These are phyloP conservation scores for Sphagnum tenellum DNA, from an alignment of 225 moss, liverwort and hornwort species.

Conservation along the genomic window DNA sequence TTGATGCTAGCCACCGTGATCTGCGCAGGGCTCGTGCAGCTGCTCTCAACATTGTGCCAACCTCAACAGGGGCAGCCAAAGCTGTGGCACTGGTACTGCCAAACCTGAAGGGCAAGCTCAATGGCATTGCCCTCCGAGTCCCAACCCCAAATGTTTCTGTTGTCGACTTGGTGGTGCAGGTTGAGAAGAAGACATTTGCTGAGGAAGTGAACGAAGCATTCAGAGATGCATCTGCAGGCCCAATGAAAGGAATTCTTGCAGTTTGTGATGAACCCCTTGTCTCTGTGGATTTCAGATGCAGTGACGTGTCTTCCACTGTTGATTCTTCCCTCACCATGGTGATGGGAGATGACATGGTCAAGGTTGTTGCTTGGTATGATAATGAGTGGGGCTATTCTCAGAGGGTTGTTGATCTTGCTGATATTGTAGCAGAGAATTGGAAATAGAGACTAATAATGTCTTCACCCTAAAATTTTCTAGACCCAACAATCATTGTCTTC, in stretches of 20 bases:
- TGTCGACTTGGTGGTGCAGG: constrained; percentile 40
- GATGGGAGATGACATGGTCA: constrained; percentile 58
- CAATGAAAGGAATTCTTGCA: constrained; percentile 34
- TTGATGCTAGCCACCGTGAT: constrained; percentile 53
- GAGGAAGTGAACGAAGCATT: constrained; percentile 44
- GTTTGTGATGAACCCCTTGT: constrained; percentile 48
- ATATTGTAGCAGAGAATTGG: constrained; percentile 35
- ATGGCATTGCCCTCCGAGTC: constrained; percentile 48
- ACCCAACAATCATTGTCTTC: no score
- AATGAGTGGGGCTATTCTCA: constrained; percentile 61
- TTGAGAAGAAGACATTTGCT: constrained; percentile 36
- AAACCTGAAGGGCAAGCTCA: constrained; percentile 46
- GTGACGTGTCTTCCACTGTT: constrained; percentile 44
- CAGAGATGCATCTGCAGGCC: constrained; percentile 29
- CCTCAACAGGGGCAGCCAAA: constrained; percentile 49
- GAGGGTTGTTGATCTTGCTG: constrained; percentile 49
- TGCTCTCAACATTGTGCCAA: constrained; percentile 47
- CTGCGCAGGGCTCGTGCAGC: constrained; percentile 51
- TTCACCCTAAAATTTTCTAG: no score
- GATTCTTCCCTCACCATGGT: constrained; percentile 53
- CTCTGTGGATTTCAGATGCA: constrained; percentile 46
- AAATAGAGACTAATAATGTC: no score
- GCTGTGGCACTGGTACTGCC: constrained; percentile 46
- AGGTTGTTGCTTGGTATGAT: constrained; percentile 56
- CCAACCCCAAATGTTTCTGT: constrained; percentile 55